Evolutionary conservation across 2,329 filamentous ascomycete species (phyloP).

Genomic region (Scedosporium minutisporum): DNA sequence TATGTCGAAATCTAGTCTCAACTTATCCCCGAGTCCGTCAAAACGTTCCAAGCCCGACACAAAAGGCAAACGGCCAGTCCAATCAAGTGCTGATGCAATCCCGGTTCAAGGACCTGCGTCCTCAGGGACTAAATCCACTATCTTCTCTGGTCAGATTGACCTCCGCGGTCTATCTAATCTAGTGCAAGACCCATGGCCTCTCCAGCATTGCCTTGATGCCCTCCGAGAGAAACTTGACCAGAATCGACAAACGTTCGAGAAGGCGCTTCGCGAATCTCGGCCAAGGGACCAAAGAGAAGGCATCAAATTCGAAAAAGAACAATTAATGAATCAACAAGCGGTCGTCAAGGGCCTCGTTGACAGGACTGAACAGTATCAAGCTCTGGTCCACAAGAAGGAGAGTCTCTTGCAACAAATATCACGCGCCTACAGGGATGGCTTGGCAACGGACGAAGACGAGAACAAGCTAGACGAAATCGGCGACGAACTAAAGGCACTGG

Average conservation of each 20-base stretch:
- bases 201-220: slow-evolving; percentile 11
- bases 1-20: background rate
- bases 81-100: slow-evolving; percentile 5
- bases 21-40: background rate
- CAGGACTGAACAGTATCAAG: slow-evolving; percentile 32
- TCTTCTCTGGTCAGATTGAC: background rate
- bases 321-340: slow-evolving; percentile 34
- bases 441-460: slow-evolving; percentile 44
- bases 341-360: slow-evolving; percentile 29
- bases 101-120: slow-evolving; percentile 5
- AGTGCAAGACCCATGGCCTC: background rate
- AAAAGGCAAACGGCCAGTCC: slow-evolving; percentile 9
- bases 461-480: slow-evolving; percentile 37
- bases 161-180: background rate
- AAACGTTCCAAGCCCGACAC: slow-evolving; percentile 9
- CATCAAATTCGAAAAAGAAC: slow-evolving; percentile 41
- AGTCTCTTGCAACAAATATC: slow-evolving; percentile 35
- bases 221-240: slow-evolving; percentile 33
- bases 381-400: slow-evolving; percentile 33
- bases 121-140: background rate
- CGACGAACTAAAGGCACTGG: slow-evolving; percentile 32
- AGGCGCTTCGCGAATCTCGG: slow-evolving; percentile 36
- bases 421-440: slow-evolving; percentile 38
- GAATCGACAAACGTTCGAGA: slow-evolving; percentile 38
- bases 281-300: slow-evolving; percentile 33